These are phyloP conservation scores for Teunomyces stri DNA, from an alignment of 805 yeast species.

Conservation along the genomic window DNA sequence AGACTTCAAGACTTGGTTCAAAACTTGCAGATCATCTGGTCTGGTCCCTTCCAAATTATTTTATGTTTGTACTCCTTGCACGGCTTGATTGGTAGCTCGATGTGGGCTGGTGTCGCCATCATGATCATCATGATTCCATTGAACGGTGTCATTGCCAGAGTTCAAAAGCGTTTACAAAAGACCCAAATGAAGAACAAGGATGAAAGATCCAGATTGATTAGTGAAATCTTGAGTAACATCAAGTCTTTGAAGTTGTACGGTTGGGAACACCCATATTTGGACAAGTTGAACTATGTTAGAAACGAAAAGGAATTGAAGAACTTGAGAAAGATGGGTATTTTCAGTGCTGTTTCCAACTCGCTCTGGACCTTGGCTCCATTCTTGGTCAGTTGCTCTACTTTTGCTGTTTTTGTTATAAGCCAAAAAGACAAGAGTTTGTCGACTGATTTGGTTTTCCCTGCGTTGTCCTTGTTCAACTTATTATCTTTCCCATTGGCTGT, in stretches of 20 bases:
- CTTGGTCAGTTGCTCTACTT: slow-evolving; percentile 84
- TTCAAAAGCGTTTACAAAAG: slow-evolving; percentile 72
- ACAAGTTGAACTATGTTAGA: slow-evolving; percentile 75
- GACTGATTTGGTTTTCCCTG: slow-evolving; percentile 90
- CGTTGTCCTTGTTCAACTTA: slow-evolving; percentile 82
- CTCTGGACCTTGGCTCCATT: slow-evolving; percentile 87
- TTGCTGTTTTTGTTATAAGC: slow-evolving; percentile 69
- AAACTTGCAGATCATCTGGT: slow-evolving; percentile 79
- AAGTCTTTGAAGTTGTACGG: slow-evolving; percentile 91
- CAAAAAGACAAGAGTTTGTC: slow-evolving; percentile 63
- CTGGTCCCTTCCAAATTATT: slow-evolving; percentile 86
- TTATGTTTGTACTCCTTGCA: slow-evolving; percentile 74
- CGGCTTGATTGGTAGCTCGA: slow-evolving; percentile 75
- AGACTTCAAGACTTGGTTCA: slow-evolving; percentile 81
- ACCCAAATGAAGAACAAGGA: slow-evolving; percentile 88
- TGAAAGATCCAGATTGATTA: slow-evolving; percentile 82
- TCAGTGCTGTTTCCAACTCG: slow-evolving; percentile 68
- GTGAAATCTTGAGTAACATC: slow-evolving; percentile 86
- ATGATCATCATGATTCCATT: slow-evolving; percentile 77
- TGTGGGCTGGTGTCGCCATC: slow-evolving; percentile 93
- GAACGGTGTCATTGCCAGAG: slow-evolving; percentile 65
- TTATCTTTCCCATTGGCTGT: slow-evolving; percentile 89
- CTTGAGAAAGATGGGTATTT: slow-evolving; percentile 68
- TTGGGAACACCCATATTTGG: slow-evolving; percentile 88
- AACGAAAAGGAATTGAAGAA: slow-evolving; percentile 81